These are phyloP conservation scores for Amanita pallidorosea DNA, from an alignment of 768 basidiomycete genomes.

Conservation along the genomic window DNA sequence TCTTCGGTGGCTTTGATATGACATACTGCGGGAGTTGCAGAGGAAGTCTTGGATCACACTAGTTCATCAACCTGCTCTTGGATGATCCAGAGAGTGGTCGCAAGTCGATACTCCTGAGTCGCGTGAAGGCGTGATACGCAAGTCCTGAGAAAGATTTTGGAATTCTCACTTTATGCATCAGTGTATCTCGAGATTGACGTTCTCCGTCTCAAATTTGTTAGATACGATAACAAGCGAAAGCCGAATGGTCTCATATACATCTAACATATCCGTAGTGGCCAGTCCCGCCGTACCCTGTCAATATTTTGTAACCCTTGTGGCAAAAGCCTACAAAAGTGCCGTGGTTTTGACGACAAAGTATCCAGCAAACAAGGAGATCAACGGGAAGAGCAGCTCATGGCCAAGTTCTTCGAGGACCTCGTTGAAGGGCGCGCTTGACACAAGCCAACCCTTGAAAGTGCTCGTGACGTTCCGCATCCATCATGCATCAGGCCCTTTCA, in stretches of 20 bases:
- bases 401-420: neutral
- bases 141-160: neutral
- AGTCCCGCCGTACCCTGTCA: neutral
- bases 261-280: neutral
- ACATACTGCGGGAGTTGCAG: neutral
- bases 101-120: neutral
- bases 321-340: neutral
- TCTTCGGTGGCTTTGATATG: neutral
- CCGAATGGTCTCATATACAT: neutral
- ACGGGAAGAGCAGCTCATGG: neutral
- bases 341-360: neutral
- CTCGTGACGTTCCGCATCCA: neutral
- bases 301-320: neutral
- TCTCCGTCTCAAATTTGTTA: neutral
- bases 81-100: neutral
- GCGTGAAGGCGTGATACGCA: neutral
- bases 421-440: neutral
- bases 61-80: neutral
- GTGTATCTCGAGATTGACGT: neutral
- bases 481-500: too few relatives aligned
- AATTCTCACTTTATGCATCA: neutral
- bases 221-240: neutral
- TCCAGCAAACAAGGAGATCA: neutral
- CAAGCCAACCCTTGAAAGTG: neutral
- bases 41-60: too few relatives aligned